Evolutionary conservation across 208 protist species (phyloP).

Genomic region (Willaertia magna): DNA sequence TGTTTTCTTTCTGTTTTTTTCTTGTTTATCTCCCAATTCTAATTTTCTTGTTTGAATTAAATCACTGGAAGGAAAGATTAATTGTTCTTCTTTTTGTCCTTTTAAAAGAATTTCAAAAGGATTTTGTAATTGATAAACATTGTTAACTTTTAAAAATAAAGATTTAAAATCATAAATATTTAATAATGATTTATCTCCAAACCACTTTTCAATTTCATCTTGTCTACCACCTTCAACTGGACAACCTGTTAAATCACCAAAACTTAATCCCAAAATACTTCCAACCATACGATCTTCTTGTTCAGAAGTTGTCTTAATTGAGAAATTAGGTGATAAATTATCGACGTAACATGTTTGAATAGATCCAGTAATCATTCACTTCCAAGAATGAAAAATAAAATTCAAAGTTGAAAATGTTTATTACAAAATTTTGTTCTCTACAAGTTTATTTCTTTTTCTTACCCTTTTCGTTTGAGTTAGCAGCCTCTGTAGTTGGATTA

Average conservation of each 20-base stretch:
- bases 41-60: background rate
- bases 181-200: background rate
- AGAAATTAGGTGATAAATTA: no score
- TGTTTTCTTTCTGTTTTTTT: background rate
- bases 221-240: background rate
- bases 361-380: no score
- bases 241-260: background rate
- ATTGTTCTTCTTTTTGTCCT: background rate
- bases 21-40: background rate
- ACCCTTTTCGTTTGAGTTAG: no score
- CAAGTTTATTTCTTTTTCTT: no score
- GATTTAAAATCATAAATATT: background rate
- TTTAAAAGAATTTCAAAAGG: background rate
- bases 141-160: background rate
- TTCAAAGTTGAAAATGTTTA: no score
- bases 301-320: no score
- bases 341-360: no score
- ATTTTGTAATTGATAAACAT: no score
- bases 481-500: no score
- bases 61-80: background rate
- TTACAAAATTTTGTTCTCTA: no score
- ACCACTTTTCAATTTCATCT: background rate
- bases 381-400: no score
- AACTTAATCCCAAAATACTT: background rate
- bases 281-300: background rate